Conservation (phyloP, 768 basidiomycete species). For the Psilocybe tampanensis region DNA sequence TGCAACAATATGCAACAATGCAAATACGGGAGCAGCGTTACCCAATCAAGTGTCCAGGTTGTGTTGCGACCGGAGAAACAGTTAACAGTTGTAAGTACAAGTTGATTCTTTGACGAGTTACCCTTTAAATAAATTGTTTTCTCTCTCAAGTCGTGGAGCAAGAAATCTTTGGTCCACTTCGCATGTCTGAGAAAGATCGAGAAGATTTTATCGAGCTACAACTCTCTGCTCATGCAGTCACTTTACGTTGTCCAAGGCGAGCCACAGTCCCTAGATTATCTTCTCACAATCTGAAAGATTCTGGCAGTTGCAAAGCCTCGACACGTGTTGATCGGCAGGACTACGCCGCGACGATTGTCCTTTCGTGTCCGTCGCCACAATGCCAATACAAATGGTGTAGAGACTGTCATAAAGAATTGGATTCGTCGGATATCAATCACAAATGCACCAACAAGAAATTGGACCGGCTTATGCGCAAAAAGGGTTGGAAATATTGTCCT, state of each 20-base stretch:
- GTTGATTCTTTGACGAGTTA: not conserved
- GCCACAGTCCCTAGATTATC: not conserved
- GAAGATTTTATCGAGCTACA: conserved; percentile 19
- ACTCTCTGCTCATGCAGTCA: conserved; percentile 9
- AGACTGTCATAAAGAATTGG: conserved; percentile 21
- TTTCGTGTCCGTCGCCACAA: conserved; percentile 24
- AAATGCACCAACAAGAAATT: conserved; percentile 27
- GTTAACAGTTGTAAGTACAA: conserved; percentile 10
- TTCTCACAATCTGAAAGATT: not conserved
- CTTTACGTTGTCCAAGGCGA: conserved; percentile 18
- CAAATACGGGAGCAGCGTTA: conserved; percentile 18
- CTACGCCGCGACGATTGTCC: conserved; percentile 15
- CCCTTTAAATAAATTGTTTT: not conserved
- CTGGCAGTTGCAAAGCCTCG: conserved; percentile 22
- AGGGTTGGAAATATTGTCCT: conserved; percentile 47
- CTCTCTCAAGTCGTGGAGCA: conserved; percentile 11
- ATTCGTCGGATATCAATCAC: conserved; percentile 14
- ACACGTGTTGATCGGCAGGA: conserved; percentile 26
- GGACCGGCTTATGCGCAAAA: conserved; percentile 25
- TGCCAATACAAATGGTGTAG: conserved; percentile 27
- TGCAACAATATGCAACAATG: conserved; percentile 13
- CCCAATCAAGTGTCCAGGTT: conserved; percentile 22
- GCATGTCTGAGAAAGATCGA: conserved; percentile 9
- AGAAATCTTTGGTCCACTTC: conserved; percentile 15
- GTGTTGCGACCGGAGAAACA: not conserved